These are phyloP conservation scores for Cucumis melo DNA, from an alignment of 306 rosid species.

Conservation along the genomic window DNA sequence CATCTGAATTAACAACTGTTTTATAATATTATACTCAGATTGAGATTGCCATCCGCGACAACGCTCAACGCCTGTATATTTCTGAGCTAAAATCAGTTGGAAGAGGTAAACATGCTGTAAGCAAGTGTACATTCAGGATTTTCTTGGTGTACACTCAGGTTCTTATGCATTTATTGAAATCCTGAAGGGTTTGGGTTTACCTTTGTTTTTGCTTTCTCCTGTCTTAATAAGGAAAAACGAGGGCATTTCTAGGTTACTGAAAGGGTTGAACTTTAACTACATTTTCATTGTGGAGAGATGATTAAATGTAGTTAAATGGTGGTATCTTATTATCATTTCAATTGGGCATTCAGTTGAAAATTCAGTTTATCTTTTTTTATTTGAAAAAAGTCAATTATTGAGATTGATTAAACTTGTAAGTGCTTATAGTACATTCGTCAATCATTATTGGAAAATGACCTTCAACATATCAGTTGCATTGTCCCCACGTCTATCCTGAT, in stretches of 20 bases:
- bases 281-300: not conserved
- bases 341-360: not conserved
- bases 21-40: constrained; percentile 29
- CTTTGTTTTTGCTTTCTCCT: not conserved
- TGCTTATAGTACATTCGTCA: not conserved
- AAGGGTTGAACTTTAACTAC: not conserved
- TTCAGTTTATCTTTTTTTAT: too few species aligned
- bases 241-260: not conserved
- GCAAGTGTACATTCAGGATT: not conserved
- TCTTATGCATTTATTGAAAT: not conserved
- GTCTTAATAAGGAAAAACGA: not conserved
- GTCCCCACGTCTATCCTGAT: not conserved
- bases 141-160: too few species aligned
- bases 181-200: not conserved
- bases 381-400: not conserved
- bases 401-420: not conserved
- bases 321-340: not conserved
- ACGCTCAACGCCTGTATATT: constrained; percentile 78
- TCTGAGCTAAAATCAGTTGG: constrained; percentile 63
- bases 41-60: constrained; percentile 89
- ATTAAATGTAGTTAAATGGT: not conserved
- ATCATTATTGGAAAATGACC: not conserved
- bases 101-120: constrained; percentile 47
- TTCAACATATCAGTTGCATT: not conserved
- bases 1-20: constrained; percentile 11